Evolutionary conservation across 805 yeast genomes (phyloP).

Genomic region (Metschnikowia reukaufii): DNA sequence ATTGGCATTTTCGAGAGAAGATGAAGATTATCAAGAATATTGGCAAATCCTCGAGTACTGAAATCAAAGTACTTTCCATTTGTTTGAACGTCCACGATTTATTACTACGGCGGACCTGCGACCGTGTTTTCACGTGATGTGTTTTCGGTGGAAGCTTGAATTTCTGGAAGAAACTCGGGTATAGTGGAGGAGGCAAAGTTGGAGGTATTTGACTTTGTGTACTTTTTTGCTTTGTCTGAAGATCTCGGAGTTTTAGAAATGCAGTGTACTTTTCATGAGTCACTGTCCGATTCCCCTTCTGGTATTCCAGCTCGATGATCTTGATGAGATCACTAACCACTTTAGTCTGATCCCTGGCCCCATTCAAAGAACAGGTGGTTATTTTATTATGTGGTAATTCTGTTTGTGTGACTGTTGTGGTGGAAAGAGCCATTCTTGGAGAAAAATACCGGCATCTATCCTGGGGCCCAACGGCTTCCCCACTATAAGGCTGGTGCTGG

Average conservation of each 20-base stretch:
- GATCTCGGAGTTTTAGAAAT: constrained; percentile 27
- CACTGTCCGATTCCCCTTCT: constrained; percentile 37
- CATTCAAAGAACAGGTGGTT: not conserved
- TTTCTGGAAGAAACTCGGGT: constrained; percentile 36
- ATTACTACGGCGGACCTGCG: not conserved
- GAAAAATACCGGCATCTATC: not conserved
- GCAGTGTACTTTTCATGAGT: constrained; percentile 38
- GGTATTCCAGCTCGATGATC: constrained; percentile 39
- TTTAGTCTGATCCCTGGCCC: constrained; percentile 1
- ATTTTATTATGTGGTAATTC: not conserved
- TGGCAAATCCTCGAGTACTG: constrained; percentile 38
- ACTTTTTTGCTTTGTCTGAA: constrained; percentile 8
- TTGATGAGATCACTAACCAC: constrained; percentile 14
- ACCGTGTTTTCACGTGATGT: not conserved
- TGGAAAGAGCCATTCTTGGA: constrained; percentile 2
- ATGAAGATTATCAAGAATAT: constrained; percentile 42
- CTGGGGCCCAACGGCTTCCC: constrained; percentile 3
- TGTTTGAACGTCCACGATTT: constrained; percentile 30
- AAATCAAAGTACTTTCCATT: constrained; percentile 30
- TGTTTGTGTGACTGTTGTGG: not conserved
- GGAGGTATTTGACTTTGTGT: constrained; percentile 12
- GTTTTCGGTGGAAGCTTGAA: constrained; percentile 23
- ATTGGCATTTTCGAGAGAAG: constrained; percentile 43
- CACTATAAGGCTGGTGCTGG: constrained; percentile 1
- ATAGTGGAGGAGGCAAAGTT: constrained; percentile 30